These are phyloP conservation scores for Neurospora sp. DNA, from an alignment of 495 filamentous ascomycete genomes.

Conservation along the genomic window DNA sequence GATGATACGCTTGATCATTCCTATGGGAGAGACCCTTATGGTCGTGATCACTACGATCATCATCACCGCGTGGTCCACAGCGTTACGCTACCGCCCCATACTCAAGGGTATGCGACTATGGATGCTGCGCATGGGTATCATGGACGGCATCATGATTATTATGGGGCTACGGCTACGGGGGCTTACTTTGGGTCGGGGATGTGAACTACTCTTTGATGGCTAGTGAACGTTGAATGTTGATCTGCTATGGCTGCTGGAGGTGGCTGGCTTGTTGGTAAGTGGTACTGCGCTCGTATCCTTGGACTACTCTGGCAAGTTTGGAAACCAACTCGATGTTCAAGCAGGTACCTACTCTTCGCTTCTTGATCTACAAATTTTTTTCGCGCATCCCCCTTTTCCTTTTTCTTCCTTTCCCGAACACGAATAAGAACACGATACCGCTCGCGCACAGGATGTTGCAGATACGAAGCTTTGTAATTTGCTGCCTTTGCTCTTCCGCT, in stretches of 20 bases:
- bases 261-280: background rate
- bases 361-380: background rate
- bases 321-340: background rate
- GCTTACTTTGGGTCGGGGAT: background rate
- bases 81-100: background rate
- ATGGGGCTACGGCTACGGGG: background rate
- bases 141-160: background rate
- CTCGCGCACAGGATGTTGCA: background rate
- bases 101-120: background rate
- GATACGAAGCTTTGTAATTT: conserved; percentile 1
- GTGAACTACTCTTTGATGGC: background rate
- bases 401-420: background rate
- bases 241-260: background rate
- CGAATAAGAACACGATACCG: background rate
- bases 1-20: background rate
- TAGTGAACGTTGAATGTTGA: background rate
- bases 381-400: background rate
- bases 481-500: background rate
- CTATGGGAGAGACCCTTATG: background rate
- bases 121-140: background rate
- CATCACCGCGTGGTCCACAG: background rate
- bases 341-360: background rate
- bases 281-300: background rate
- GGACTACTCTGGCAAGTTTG: background rate
- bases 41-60: background rate